Evolutionary conservation across 768 basidiomycete genomes (phyloP).

Genomic region (Hypholoma fasciculare): DNA sequence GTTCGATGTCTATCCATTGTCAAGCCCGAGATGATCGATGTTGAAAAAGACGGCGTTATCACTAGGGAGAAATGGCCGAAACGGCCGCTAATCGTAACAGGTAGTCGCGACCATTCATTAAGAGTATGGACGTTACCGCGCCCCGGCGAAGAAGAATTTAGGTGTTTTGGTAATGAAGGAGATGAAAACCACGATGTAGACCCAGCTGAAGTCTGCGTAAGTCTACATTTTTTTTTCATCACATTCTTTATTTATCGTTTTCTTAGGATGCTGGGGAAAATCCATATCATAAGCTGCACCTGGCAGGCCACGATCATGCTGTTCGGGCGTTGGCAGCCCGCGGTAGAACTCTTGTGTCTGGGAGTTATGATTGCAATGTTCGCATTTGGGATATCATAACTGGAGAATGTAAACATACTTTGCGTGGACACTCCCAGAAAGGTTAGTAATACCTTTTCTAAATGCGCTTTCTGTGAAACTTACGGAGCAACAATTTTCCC

Average conservation of each 20-base stretch:
- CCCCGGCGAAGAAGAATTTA: slow-evolving; percentile 76
- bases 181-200: slow-evolving; percentile 48
- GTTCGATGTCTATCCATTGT: slow-evolving; percentile 96
- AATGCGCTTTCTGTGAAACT: background rate
- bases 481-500: background rate
- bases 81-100: slow-evolving; percentile 71
- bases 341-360: slow-evolving; percentile 88
- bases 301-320: slow-evolving; percentile 90
- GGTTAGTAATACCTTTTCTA: slow-evolving; percentile 43
- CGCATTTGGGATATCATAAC: slow-evolving; percentile 94
- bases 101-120: slow-evolving; percentile 69
- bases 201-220: slow-evolving; percentile 42
- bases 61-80: slow-evolving; percentile 71
- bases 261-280: slow-evolving; percentile 62
- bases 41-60: slow-evolving; percentile 64
- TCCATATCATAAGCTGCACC: slow-evolving; percentile 83
- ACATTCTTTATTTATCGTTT: slow-evolving; percentile 6
- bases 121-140: slow-evolving; percentile 57
- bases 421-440: slow-evolving; percentile 91
- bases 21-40: slow-evolving; percentile 85
- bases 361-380: slow-evolving; percentile 94
- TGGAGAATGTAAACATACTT: slow-evolving; percentile 76
- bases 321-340: slow-evolving; percentile 91
- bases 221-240: slow-evolving; percentile 8
- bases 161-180: slow-evolving; percentile 60